Evolutionary conservation across 108 stramenopile genomes (phyloP).

Genomic region (Nitzschia sp.): DNA sequence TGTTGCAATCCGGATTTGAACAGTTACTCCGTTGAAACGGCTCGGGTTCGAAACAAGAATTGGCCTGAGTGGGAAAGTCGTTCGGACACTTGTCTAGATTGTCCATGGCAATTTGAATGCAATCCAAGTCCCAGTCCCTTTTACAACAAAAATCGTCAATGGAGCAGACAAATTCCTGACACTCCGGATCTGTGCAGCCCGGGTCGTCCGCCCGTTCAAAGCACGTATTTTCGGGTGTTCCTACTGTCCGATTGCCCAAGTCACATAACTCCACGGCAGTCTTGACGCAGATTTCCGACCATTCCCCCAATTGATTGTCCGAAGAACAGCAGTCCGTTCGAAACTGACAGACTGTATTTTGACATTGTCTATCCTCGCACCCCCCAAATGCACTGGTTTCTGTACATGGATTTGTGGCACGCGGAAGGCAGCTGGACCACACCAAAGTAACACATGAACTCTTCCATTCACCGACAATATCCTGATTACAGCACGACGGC

Average conservation of each 20-base stretch:
- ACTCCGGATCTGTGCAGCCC: not conserved
- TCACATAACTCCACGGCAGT: no score
- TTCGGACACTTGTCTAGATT: not conserved
- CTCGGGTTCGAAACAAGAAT: not conserved
- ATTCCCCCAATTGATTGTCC: no score
- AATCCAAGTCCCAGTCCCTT: not conserved
- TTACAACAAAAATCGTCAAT: not conserved
- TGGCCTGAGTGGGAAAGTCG: not conserved
- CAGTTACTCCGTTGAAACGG: not conserved
- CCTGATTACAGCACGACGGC: not conserved
- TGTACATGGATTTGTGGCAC: not conserved
- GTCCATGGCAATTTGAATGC: not conserved
- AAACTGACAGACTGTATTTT: no score
- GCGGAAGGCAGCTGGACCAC: not conserved
- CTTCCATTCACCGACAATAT: not conserved
- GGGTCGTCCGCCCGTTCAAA: not conserved
- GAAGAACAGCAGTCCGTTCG: no score
- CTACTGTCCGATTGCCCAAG: no score
- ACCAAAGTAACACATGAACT: no score
- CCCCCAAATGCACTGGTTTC: no score
- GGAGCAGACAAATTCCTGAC: not conserved
- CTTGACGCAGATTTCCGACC: no score
- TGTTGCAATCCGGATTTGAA: not conserved
- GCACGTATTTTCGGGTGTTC: not conserved
- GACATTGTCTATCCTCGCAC: no score